A percentile compares a stretch with the other conserved stretches of the same genome.
Conservation (phyloP, 495 filamentous ascomycete species). For the Pyronema omphalodes region DNA sequence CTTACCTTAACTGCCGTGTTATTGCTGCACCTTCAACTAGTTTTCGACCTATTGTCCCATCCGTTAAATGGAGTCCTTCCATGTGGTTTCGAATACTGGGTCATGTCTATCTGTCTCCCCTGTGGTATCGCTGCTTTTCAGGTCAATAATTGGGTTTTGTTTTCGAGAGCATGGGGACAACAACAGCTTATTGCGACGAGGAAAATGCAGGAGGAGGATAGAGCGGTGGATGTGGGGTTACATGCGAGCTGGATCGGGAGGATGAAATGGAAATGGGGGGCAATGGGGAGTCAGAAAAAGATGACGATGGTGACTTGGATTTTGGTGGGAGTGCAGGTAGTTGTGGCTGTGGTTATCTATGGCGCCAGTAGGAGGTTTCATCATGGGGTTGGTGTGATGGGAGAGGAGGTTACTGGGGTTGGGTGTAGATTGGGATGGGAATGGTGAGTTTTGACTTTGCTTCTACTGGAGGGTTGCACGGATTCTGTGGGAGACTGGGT, state of each 20-base stretch:
- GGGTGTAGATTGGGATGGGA: constrained; percentile 18
- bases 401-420: background rate
- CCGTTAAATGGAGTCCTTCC: constrained; percentile 17
- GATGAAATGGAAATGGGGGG: constrained; percentile 9
- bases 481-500: background rate
- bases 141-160: constrained; percentile 23
- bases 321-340: constrained; percentile 14
- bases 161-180: constrained; percentile 17
- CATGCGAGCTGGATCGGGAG: constrained; percentile 2
- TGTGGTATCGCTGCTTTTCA: constrained; percentile 22
- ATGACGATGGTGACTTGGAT: constrained; percentile 4
- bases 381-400: background rate
- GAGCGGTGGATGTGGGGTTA: background rate
- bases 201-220: background rate
- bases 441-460: constrained; percentile 12
- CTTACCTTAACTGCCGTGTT: constrained; percentile 14
- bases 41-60: constrained; percentile 19
- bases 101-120: constrained; percentile 19
- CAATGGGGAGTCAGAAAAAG: constrained; percentile 15
- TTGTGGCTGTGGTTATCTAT: constrained; percentile 13
- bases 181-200: constrained; percentile 13
- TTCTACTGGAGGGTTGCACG: background rate
- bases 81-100: constrained; percentile 18
- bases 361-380: constrained; percentile 10
- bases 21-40: constrained; percentile 17